These are phyloP conservation scores for Fusarium citri DNA, from an alignment of 2,329 filamentous ascomycete species.

Conservation along the genomic window DNA sequence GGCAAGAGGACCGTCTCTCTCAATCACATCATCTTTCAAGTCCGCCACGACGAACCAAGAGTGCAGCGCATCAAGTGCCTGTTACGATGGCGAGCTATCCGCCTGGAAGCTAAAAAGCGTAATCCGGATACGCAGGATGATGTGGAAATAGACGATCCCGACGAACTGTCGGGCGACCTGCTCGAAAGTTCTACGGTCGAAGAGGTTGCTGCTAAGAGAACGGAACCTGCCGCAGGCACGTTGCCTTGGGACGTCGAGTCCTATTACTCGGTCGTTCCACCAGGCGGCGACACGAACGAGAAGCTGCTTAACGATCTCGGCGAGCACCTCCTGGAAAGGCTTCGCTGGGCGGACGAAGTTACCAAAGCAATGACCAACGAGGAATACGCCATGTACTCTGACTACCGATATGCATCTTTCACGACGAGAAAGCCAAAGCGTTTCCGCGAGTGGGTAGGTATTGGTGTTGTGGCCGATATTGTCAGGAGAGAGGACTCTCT, in stretches of 20 bases:
- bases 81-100: constrained; percentile 96
- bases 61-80: constrained; percentile 93
- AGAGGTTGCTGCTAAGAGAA: constrained; percentile 62
- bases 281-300: constrained; percentile 67
- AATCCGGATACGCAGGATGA: background rate
- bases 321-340: constrained; percentile 85
- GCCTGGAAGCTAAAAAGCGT: constrained; percentile 77
- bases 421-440: constrained; percentile 97
- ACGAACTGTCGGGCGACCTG: constrained; percentile 70
- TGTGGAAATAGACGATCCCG: constrained; percentile 87
- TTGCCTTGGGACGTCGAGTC: constrained; percentile 93
- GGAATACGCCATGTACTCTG: constrained; percentile 97
- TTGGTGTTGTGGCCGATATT: constrained; percentile 91
- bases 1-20: constrained; percentile 89
- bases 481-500: constrained; percentile 98
- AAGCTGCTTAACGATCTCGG: constrained; percentile 82
- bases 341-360: constrained; percentile 93
- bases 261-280: constrained; percentile 88
- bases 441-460: constrained; percentile 96
- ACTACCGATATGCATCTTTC: constrained; percentile 96
- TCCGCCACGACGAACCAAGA: constrained; percentile 94
- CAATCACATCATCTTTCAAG: constrained; percentile 93
- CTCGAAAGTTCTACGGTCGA: constrained; percentile 73
- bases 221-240: constrained; percentile 91
- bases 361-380: constrained; percentile 96